phyloP scores from a whole-genome alignment of 495 filamentous ascomycete species.

The Aspergillus kassunensis region DNA sequence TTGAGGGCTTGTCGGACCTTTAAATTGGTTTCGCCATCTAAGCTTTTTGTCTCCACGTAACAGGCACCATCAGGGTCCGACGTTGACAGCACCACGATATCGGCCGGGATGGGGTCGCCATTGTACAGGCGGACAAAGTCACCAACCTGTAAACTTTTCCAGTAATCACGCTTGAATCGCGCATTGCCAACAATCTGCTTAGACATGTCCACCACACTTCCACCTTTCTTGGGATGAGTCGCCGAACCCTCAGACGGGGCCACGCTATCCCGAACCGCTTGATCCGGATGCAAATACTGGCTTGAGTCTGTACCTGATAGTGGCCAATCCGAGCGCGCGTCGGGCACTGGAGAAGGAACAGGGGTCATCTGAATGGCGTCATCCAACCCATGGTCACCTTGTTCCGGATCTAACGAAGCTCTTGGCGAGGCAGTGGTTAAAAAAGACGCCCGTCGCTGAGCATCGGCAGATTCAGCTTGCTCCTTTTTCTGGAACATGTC shows the following conservation, averaged over 20 bases:
- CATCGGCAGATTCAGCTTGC: constrained; percentile 34
- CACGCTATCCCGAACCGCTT: constrained; percentile 28
- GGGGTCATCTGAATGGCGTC: constrained; percentile 89
- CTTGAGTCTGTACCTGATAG: constrained; percentile 20
- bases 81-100: constrained; percentile 92
- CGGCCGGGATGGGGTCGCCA: constrained; percentile 91
- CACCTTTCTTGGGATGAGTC: constrained; percentile 46
- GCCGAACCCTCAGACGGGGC: constrained; percentile 21
- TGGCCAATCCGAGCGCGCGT: constrained; percentile 39
- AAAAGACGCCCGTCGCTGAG: constrained; percentile 57
- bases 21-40: constrained; percentile 97
- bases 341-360: constrained; percentile 75
- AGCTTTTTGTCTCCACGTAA: constrained; percentile 96
- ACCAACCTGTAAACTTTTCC: constrained; percentile 94
- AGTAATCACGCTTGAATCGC: constrained; percentile 84
- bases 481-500: constrained; percentile 30
- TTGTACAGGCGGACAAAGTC: constrained; percentile 97
- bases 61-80: constrained; percentile 93
- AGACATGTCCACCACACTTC: constrained; percentile 61
- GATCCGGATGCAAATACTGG: constrained; percentile 34
- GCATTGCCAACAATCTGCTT: constrained; percentile 58
- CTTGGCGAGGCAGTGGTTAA: constrained; percentile 58
- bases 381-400: constrained; percentile 50
- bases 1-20: constrained; percentile 92
- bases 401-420: constrained; percentile 56